These are phyloP conservation scores for Pharnaceum exiguum DNA, from an alignment of 148 eudicot genomes.

Conservation along the genomic window DNA sequence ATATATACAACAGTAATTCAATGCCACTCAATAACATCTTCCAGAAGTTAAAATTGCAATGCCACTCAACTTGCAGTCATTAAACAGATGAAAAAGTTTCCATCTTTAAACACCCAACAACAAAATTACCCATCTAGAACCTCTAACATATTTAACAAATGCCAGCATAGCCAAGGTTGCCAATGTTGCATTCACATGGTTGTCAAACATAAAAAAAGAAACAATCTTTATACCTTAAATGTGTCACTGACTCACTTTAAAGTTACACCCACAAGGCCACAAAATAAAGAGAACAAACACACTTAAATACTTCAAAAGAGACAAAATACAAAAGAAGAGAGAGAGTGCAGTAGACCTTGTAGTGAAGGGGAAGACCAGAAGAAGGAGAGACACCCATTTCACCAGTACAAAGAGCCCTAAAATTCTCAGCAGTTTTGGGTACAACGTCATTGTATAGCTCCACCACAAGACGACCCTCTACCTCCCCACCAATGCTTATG, in stretches of 20 bases:
- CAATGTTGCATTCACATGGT: too few species aligned
- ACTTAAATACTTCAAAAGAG: neutral
- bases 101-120: too few species aligned
- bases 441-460: constrained; percentile 64
- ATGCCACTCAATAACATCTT: too few species aligned
- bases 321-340: neutral
- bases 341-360: constrained; percentile 47
- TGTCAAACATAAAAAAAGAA: neutral
- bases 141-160: too few species aligned
- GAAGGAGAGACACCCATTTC: constrained; percentile 52
- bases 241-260: neutral
- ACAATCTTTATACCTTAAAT: neutral
- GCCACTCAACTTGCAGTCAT: too few species aligned
- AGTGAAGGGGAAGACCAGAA: constrained; percentile 59
- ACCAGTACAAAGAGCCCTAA: constrained; percentile 87
- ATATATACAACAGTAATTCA: too few species aligned
- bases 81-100: too few species aligned
- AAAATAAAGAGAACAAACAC: neutral
- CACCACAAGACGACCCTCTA: constrained; percentile 67
- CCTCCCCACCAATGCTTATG: constrained; percentile 69
- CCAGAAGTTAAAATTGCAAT: too few species aligned
- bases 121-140: too few species aligned
- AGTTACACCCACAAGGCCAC: neutral
- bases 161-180: too few species aligned
- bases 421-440: constrained; percentile 83